Conservation (phyloP, 2,329 filamentous ascomycete genomes). For the Verticillium albo-atrum region DNA sequence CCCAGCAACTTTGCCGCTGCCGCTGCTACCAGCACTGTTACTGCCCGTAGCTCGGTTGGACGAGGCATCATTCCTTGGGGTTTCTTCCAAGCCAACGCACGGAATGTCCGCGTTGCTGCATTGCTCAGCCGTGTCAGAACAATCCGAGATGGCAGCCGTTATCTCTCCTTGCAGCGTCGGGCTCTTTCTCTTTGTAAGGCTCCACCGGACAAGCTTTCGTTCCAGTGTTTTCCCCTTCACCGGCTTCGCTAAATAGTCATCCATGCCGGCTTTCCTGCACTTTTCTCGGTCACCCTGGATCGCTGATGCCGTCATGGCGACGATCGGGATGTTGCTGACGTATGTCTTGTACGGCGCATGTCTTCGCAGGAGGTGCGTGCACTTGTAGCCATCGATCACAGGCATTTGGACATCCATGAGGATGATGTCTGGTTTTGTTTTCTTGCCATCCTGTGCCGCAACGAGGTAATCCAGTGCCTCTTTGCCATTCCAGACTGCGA, state of each 20-base stretch:
- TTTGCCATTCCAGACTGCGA: slow-evolving; percentile 71
- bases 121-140: slow-evolving; percentile 39
- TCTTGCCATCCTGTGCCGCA: slow-evolving; percentile 43
- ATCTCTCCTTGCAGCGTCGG: slow-evolving; percentile 10
- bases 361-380: slow-evolving; percentile 68
- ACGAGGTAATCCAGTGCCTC: slow-evolving; percentile 72
- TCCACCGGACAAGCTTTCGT: slow-evolving; percentile 69
- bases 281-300: slow-evolving; percentile 75
- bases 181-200: slow-evolving; percentile 26
- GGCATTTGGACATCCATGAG: slow-evolving; percentile 77
- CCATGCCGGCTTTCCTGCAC: slow-evolving; percentile 70
- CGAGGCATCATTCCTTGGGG: neutral
- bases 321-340: slow-evolving; percentile 62
- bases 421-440: slow-evolving; percentile 65
- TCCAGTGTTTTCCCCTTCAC: slow-evolving; percentile 66
- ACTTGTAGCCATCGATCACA: slow-evolving; percentile 72
- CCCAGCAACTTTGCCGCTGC: neutral
- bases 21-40: neutral
- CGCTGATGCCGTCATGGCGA: slow-evolving; percentile 78
- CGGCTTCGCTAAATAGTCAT: slow-evolving; percentile 70
- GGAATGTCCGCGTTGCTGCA: slow-evolving; percentile 38
- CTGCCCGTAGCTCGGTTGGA: neutral
- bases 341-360: slow-evolving; percentile 59
- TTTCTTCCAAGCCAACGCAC: slow-evolving; percentile 16
- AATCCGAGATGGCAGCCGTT: slow-evolving; percentile 32